Percentiles rank a stretch among this genome's conserved stretches.
Conservation (phyloP, 2,329 filamentous ascomycete species). For the Xylariaceae sp. region DNA sequence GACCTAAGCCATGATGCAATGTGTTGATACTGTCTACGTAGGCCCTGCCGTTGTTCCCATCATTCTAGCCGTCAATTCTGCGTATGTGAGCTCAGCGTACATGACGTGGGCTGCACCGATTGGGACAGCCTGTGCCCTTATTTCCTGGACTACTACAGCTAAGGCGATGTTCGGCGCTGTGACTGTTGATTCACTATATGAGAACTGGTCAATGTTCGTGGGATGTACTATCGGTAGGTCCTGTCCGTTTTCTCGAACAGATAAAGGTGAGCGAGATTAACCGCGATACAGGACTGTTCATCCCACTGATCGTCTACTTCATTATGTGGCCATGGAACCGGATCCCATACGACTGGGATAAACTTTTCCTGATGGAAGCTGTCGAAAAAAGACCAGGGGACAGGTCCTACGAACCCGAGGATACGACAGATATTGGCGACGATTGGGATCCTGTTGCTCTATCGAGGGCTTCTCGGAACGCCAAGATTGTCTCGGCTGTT, state of each 20-base stretch:
- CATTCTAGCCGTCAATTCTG: conserved; percentile 48
- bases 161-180: conserved; percentile 57
- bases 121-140: conserved; percentile 56
- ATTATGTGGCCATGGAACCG: conserved; percentile 6
- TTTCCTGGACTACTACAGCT: conserved; percentile 65
- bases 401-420: conserved; percentile 4
- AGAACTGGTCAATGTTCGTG: conserved; percentile 11
- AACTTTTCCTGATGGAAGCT: conserved; percentile 8
- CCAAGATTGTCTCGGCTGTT: conserved; percentile 7
- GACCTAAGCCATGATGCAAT: too few relatives aligned
- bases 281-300: conserved; percentile 2
- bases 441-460: conserved; percentile 7
- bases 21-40: too few relatives aligned
- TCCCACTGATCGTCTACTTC: conserved; percentile 4
- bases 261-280: too few relatives aligned
- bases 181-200: conserved; percentile 49
- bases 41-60: conserved; percentile 63
- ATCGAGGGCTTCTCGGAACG: conserved; percentile 3
- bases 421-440: conserved; percentile 5
- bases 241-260: too few relatives aligned
- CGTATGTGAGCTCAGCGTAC: conserved; percentile 3
- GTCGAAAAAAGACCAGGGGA: conserved; percentile 7
- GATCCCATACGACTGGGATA: conserved; percentile 8
- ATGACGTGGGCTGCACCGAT: conserved; percentile 36
- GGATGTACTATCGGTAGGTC: conserved; percentile 9